phyloP scores from a whole-genome alignment of 2,329 filamentous ascomycete species.

The Zarea fungicola region DNA sequence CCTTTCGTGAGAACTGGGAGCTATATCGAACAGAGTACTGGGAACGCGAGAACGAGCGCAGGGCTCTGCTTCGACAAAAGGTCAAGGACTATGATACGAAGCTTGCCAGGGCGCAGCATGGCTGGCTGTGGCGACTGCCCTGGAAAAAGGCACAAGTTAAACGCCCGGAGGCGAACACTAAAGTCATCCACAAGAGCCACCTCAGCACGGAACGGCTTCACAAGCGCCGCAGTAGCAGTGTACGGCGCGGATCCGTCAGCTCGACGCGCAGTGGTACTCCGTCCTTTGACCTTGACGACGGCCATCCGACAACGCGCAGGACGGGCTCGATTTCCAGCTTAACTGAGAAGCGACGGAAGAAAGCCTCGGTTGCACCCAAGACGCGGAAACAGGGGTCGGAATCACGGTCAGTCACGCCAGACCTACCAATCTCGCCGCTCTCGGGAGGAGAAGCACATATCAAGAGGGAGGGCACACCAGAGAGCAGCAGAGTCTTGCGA shows the following conservation, averaged over 20 bases:
- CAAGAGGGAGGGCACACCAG: conserved; percentile 19
- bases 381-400: conserved; percentile 41
- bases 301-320: conserved; percentile 35
- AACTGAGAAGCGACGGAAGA: conserved; percentile 49
- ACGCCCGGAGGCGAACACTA: conserved; percentile 34
- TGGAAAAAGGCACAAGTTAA: conserved; percentile 43
- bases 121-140: conserved; percentile 83
- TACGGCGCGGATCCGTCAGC: conserved; percentile 47
- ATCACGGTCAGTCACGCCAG: conserved; percentile 49
- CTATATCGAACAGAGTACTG: conserved; percentile 91
- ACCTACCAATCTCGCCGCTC: conserved; percentile 50
- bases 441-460: conserved; percentile 42
- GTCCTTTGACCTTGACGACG: conserved; percentile 40
- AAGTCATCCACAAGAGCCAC: conserved; percentile 32
- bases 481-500: conserved; percentile 17
- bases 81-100: conserved; percentile 64
- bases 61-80: conserved; percentile 65
- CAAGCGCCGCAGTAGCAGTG: conserved; percentile 46
- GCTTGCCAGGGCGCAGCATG: conserved; percentile 61
- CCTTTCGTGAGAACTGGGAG: conserved; percentile 96
- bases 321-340: conserved; percentile 42
- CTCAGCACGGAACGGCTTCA: conserved; percentile 41
- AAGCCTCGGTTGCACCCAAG: conserved; percentile 38
- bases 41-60: conserved; percentile 91
- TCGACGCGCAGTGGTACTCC: conserved; percentile 48